Percentiles rank a stretch among this genome's conserved stretches.
Conservation (phyloP, 305 asterid species). For the Fraxinus floribunda region DNA sequence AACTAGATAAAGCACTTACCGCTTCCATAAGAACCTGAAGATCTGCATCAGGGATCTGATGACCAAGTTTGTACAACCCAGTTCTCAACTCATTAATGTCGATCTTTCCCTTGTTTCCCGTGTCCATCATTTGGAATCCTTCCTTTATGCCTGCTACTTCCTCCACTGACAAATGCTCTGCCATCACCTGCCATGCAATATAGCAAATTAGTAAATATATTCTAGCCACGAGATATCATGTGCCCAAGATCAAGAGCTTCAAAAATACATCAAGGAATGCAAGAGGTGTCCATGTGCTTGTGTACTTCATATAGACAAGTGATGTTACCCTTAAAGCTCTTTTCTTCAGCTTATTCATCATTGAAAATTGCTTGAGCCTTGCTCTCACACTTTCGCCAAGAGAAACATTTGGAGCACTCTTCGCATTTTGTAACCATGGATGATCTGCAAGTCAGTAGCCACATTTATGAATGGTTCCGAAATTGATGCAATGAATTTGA, state of each 20-base stretch:
- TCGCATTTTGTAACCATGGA: constrained; percentile 67
- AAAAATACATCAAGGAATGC: background rate
- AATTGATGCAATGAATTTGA: background rate
- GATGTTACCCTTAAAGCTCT: constrained; percentile 53
- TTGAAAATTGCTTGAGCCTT: constrained; percentile 62
- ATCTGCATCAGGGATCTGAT: constrained; percentile 58
- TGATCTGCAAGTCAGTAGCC: constrained; percentile 49
- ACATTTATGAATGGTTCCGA: constrained; percentile 12
- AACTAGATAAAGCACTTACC: constrained; percentile 34
- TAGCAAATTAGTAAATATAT: constrained; percentile 13
- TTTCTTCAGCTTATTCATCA: constrained; percentile 71
- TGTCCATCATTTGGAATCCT: constrained; percentile 59
- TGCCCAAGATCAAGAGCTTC: background rate
- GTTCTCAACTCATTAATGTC: constrained; percentile 52
- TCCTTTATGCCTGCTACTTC: constrained; percentile 64
- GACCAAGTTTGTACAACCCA: constrained; percentile 62
- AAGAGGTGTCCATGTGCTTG: background rate
- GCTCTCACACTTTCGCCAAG: constrained; percentile 65
- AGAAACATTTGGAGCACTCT: constrained; percentile 64
- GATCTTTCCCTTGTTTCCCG: constrained; percentile 49
- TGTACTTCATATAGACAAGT: background rate
- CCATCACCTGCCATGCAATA: constrained; percentile 46
- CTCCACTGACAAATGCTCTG: constrained; percentile 63
- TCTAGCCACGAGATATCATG: background rate
- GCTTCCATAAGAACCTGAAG: constrained; percentile 65